Percentiles rank a stretch among this genome's conserved stretches.
Evolutionary conservation across 306 rosid species (phyloP).

Genomic region (Erythrophleum fordii): DNA sequence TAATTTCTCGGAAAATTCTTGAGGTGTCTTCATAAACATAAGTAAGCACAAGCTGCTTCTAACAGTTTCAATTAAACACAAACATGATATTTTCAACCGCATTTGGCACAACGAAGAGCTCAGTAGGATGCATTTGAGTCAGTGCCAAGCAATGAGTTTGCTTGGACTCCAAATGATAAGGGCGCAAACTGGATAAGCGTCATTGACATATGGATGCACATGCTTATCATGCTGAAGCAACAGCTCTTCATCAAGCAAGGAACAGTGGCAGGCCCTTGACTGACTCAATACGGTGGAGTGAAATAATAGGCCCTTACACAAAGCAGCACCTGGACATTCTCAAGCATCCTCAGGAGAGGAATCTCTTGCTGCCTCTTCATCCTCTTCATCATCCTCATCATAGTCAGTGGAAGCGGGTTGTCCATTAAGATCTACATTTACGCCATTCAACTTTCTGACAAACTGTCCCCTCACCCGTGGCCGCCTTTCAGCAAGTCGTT

Average conservation of each 20-base stretch:
- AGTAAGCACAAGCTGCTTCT: conserved; percentile 39
- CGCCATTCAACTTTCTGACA: conserved; percentile 82
- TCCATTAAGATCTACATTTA: conserved; percentile 84
- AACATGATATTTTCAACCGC: conserved; percentile 30
- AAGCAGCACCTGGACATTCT: conserved; percentile 22
- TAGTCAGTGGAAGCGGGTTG: conserved; percentile 72
- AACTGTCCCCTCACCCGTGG: conserved; percentile 95
- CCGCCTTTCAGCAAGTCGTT: conserved; percentile 87
- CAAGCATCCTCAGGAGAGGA: conserved; percentile 49
- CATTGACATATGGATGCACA: conserved; percentile 11
- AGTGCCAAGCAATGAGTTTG: conserved; percentile 26
- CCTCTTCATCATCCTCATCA: conserved; percentile 76
- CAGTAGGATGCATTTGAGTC: conserved; percentile 10
- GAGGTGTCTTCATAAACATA: conserved; percentile 37
- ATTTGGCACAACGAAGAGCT: conserved; percentile 36
- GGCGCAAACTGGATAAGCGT: conserved; percentile 23
- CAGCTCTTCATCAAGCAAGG: conserved; percentile 36
- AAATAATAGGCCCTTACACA: conserved; percentile 24
- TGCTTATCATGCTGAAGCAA: conserved; percentile 28
- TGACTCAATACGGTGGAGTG: neutral
- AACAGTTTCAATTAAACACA: conserved; percentile 42
- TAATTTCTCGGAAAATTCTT: conserved; percentile 20
- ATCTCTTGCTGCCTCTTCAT: conserved; percentile 54
- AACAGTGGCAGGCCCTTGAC: conserved; percentile 28
- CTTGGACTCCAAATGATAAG: conserved; percentile 23